Base-by-base conservation (phyloP, 371 early-diverging fungal species). In the Mucor racemosus region DNA sequence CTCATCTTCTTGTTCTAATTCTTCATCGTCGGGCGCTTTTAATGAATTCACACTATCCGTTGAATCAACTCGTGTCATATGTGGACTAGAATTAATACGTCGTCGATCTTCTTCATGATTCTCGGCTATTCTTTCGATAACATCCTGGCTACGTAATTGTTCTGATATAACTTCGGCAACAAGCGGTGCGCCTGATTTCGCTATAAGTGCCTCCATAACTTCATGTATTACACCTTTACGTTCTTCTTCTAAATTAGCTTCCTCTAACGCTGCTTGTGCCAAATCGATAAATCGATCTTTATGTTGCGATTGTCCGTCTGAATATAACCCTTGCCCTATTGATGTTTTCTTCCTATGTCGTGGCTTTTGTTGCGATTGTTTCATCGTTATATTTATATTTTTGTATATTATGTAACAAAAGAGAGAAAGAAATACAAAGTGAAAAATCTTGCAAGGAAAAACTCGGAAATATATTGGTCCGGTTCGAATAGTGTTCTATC, bases 231-330 rank as follows among this genome's bases (percentile, higher is more conserved):
- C 76, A 0, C 82, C 80, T 63, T 74, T 79, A 11, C 69, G 67
- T 42, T 82, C 82, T 55, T 82, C 82, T 67, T 82, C 80, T 10
- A 76, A 64, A 1, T 71, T 73, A 2, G 78, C 82, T 65, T 82
- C 78, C 41, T 82, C 82, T 26, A 82, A 62, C 7, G 82, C 82
- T 40, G 78, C 82, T 55, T 82, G 82, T 9, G 80, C 80, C 13
- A 82, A 66, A 53, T 82, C 80, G 33, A 82, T 79, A 64, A 82
- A 79, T 8, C 75, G 75, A 65, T 82, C 82, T 55, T 71, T 77
- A 61, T 64, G 38, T 26, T 53, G 53, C 11, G 53, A 19, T 11
- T 53, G 53, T 53, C 53, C 53, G 14, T 31, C 11, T 31, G 53
- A 6, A 31, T 53, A 4, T 26, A 21, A 26, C 5, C n/a, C 17